phyloP scores from a whole-genome alignment of 805 yeast species.

The Pichia rugopelliculosa region DNA sequence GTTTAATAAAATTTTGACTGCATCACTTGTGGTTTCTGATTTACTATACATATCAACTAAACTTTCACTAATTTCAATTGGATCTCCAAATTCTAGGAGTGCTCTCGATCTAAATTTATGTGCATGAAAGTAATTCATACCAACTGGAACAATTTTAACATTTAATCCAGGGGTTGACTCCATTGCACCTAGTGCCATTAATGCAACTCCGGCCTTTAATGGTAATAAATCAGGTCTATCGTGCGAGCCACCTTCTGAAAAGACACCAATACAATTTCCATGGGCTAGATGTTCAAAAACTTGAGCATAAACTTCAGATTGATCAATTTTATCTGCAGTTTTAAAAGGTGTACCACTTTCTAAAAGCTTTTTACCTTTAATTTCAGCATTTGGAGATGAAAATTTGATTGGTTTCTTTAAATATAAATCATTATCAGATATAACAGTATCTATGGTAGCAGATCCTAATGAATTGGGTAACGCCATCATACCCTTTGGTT shows the following conservation, averaged over 20 bases:
- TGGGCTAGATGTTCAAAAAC: conserved; percentile 79
- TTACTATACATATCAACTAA: conserved; percentile 59
- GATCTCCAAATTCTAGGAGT: conserved; percentile 89
- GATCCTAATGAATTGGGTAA: conserved; percentile 75
- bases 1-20: conserved; percentile 66
- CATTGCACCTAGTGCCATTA: conserved; percentile 96
- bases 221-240: conserved; percentile 90
- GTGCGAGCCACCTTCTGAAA: conserved; percentile 98
- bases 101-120: conserved; percentile 94
- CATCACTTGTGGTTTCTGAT: conserved; percentile 55
- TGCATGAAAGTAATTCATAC: conserved; percentile 95
- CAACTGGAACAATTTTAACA: conserved; percentile 90
- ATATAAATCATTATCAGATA: conserved; percentile 62
- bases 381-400: conserved; percentile 34
- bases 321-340: conserved; percentile 79
- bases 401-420: conserved; percentile 62
- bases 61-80: conserved; percentile 57
- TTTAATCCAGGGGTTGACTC: conserved; percentile 65
- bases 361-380: conserved; percentile 33
- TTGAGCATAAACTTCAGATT: conserved; percentile 69
- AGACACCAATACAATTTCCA: conserved; percentile 83
- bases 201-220: conserved; percentile 93
- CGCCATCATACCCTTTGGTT: conserved; percentile 60
- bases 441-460: conserved; percentile 57
- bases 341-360: conserved; percentile 51